A percentile compares a stretch with the other conserved stretches of the same genome.
Evolutionary conservation across 2,329 filamentous ascomycete genomes (phyloP).

Genomic region (Beauveria varroae): DNA sequence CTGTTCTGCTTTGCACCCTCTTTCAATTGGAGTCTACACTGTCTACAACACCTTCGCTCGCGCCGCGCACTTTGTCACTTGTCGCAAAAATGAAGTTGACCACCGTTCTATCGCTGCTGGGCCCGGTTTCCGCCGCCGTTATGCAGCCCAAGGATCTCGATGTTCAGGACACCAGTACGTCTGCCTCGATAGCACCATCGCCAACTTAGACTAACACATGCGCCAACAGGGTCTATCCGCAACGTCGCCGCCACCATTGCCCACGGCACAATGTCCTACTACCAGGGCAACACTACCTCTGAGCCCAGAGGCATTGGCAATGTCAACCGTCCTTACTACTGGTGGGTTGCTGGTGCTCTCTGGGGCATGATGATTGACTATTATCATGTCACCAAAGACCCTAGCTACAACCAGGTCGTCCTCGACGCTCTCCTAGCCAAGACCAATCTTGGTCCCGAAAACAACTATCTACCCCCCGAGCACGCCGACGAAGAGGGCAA

Average conservation of each 20-base stretch:
- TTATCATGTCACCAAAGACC: constrained; percentile 57
- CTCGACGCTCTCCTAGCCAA: constrained; percentile 51
- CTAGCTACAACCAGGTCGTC: constrained; percentile 52
- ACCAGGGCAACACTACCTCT: constrained; percentile 46
- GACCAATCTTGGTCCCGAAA: constrained; percentile 45
- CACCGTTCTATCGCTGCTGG: background rate
- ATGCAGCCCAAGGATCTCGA: constrained; percentile 32
- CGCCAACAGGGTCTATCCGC: constrained; percentile 48
- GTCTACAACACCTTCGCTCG: background rate
- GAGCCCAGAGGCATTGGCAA: constrained; percentile 45
- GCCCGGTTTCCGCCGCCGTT: constrained; percentile 18
- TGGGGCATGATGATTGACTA: constrained; percentile 66
- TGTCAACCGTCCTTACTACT: constrained; percentile 60
- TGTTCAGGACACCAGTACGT: constrained; percentile 28
- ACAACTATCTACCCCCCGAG: constrained; percentile 52
- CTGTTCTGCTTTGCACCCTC: background rate
- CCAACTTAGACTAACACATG: constrained; percentile 13
- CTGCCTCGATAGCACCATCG: background rate
- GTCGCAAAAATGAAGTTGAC: constrained; percentile 18
- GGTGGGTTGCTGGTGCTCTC: constrained; percentile 58
- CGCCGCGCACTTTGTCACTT: background rate
- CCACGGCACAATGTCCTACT: constrained; percentile 54
- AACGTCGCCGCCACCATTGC: constrained; percentile 54
- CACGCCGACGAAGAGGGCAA: constrained; percentile 56
- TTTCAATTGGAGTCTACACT: background rate